These are phyloP conservation scores for Picea glauca DNA, from an alignment of 75 land plant species.

Conservation along the genomic window DNA sequence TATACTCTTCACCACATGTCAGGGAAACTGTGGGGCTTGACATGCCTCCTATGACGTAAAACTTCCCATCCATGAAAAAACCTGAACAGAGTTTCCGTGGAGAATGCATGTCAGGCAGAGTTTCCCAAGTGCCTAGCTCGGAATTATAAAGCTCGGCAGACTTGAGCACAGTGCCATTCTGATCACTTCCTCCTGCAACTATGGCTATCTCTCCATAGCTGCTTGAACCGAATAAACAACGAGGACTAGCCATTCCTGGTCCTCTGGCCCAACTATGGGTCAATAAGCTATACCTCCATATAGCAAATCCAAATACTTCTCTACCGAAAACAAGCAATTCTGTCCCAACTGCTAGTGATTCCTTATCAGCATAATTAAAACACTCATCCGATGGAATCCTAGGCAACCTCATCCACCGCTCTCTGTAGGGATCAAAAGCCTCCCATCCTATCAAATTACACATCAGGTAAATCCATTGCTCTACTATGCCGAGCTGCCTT, in stretches of 20 bases:
- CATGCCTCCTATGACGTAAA: conserved; percentile 69
- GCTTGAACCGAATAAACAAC: conserved; percentile 60
- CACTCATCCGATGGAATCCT: conserved; percentile 54
- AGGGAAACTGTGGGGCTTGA: conserved; percentile 26
- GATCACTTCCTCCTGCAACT: conserved; percentile 54
- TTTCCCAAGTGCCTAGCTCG: conserved; percentile 28
- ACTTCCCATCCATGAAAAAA: conserved; percentile 69
- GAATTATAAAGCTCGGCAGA: conserved; percentile 61
- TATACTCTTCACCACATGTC: conserved; percentile 57
- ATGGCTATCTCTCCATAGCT: conserved; percentile 45
- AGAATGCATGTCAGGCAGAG: conserved; percentile 42
- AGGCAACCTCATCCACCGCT: conserved; percentile 49
- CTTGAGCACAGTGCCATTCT: conserved; percentile 26
- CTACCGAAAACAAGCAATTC: conserved; percentile 55
- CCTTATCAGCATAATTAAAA: conserved; percentile 49
- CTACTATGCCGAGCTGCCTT: conserved; percentile 34
- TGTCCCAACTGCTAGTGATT: conserved; percentile 62
- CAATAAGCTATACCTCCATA: conserved; percentile 43
- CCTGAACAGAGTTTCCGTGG: conserved; percentile 53
- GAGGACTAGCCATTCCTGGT: conserved; percentile 35
- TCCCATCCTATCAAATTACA: conserved; percentile 39
- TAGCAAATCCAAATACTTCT: conserved; percentile 32
- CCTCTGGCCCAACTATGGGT: conserved; percentile 37
- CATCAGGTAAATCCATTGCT: conserved; percentile 55
- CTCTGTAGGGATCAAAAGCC: conserved; percentile 47